phyloP scores from a whole-genome alignment of 768 basidiomycete genomes.

The Xanthoconium stramineum region DNA sequence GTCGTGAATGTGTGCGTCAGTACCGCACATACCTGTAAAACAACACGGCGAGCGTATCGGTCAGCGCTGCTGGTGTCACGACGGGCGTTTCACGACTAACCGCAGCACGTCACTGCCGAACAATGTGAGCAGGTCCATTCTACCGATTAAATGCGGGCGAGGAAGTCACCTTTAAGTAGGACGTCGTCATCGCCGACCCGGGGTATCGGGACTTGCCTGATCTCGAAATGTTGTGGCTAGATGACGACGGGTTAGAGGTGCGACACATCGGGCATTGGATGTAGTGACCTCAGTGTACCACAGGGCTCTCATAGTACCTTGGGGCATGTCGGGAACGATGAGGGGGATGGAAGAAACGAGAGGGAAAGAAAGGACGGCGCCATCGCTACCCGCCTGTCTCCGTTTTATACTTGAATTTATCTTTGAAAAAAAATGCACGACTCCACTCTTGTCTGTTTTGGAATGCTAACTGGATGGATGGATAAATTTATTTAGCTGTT shows the following conservation, averaged over 20 bases:
- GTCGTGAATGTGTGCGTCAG: conserved; percentile 63
- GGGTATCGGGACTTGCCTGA: conserved; percentile 68
- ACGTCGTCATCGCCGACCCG: conserved; percentile 65
- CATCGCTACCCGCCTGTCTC: background rate
- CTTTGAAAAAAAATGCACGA: conserved; percentile 2
- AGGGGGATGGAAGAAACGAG: background rate
- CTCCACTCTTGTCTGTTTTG: conserved; percentile 14
- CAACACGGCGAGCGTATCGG: background rate
- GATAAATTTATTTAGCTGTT: too few relatives aligned
- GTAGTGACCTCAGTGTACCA: conserved; percentile 61
- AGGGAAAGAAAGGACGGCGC: conserved; percentile 1
- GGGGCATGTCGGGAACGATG: conserved; percentile 38
- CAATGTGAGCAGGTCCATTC: conserved; percentile 1
- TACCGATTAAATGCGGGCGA: background rate
- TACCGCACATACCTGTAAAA: conserved; percentile 51
- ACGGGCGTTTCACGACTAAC: conserved; percentile 23
- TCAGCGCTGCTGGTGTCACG: background rate
- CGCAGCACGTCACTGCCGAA: conserved; percentile 40
- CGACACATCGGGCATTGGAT: background rate
- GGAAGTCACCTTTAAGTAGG: conserved; percentile 60
- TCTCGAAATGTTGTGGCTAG: conserved; percentile 64
- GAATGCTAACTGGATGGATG: conserved; percentile 1
- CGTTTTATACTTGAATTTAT: conserved; percentile 22
- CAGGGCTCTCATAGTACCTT: conserved; percentile 71
- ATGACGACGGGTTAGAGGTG: conserved; percentile 13